Evolutionary conservation across 2,329 filamentous ascomycete genomes (phyloP).

Genomic region (Alternaria arbusti): DNA sequence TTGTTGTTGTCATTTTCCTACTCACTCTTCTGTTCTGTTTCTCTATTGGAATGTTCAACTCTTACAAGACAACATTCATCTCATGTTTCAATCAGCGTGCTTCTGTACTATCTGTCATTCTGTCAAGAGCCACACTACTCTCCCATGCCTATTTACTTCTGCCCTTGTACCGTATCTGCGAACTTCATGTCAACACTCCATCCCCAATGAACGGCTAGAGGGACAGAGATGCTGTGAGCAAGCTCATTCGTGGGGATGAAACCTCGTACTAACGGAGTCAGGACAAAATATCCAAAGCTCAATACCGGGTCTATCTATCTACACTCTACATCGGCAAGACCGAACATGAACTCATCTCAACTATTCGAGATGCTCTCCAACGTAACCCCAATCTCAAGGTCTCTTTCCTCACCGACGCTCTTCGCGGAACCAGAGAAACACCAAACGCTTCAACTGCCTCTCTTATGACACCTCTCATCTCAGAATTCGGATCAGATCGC

Average conservation of each 20-base stretch:
- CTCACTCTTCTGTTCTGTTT: background rate
- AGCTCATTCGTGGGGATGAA: background rate
- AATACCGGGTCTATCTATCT: conserved; percentile 85
- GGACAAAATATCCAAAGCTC: conserved; percentile 79
- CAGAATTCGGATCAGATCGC: conserved; percentile 80
- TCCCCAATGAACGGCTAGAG: background rate
- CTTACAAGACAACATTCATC: background rate
- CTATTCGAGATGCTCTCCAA: conserved; percentile 75
- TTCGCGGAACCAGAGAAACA: conserved; percentile 89
- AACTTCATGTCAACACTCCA: background rate
- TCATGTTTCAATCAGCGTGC: background rate
- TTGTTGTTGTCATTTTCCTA: background rate
- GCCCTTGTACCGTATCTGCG: background rate
- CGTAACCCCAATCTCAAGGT: conserved; percentile 78
- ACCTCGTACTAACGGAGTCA: conserved; percentile 21
- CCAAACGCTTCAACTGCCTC: conserved; percentile 87
- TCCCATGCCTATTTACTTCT: background rate
- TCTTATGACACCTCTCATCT: conserved; percentile 80
- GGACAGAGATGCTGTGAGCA: background rate
- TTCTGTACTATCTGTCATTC: background rate
- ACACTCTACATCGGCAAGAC: conserved; percentile 96
- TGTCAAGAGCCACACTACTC: background rate
- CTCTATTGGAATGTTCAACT: background rate
- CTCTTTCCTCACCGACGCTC: conserved; percentile 87
- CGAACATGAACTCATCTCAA: conserved; percentile 85